These are phyloP conservation scores for Thelonectria olida DNA, from an alignment of 2,329 filamentous ascomycete genomes.

Conservation along the genomic window DNA sequence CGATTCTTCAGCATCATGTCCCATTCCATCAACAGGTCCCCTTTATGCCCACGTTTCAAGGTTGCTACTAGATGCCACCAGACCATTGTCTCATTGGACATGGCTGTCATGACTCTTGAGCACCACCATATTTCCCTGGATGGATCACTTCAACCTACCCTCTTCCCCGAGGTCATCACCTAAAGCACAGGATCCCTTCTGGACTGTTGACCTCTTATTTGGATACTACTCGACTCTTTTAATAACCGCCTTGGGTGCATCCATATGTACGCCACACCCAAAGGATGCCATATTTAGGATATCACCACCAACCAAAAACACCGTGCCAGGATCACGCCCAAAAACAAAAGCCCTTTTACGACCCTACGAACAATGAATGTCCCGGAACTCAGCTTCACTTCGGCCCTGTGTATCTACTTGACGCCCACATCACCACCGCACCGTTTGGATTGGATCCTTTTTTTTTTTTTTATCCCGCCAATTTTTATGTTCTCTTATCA, in stretches of 20 bases:
- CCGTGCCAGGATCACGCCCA: slow-evolving; percentile 37
- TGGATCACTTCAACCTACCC: background rate
- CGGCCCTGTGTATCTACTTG: slow-evolving; percentile 31
- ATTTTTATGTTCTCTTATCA: slow-evolving; percentile 1
- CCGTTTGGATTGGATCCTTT: slow-evolving; percentile 6
- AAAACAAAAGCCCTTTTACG: slow-evolving; percentile 25
- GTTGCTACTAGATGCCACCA: slow-evolving; percentile 52
- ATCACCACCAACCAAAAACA: slow-evolving; percentile 19
- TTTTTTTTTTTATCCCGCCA: slow-evolving; percentile 28
- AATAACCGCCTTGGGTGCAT: slow-evolving; percentile 17
- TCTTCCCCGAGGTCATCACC: slow-evolving; percentile 23
- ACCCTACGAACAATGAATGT: slow-evolving; percentile 38
- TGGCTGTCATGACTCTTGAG: slow-evolving; percentile 10
- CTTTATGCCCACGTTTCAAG: slow-evolving; percentile 61
- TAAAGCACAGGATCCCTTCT: slow-evolving; percentile 2
- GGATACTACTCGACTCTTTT: slow-evolving; percentile 25
- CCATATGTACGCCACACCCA: slow-evolving; percentile 8
- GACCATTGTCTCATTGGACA: background rate
- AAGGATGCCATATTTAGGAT: slow-evolving; percentile 14
- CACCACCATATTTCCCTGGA: background rate
- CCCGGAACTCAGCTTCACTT: slow-evolving; percentile 35
- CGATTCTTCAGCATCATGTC: slow-evolving; percentile 58
- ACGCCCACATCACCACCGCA: slow-evolving; percentile 24
- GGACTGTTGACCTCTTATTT: slow-evolving; percentile 15
- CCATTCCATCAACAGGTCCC: slow-evolving; percentile 64